Percentiles rank a stretch among this genome's conserved stretches.
phyloP scores from a whole-genome alignment of 2,329 filamentous ascomycete species.

The Ceratocystis harringtonii region DNA sequence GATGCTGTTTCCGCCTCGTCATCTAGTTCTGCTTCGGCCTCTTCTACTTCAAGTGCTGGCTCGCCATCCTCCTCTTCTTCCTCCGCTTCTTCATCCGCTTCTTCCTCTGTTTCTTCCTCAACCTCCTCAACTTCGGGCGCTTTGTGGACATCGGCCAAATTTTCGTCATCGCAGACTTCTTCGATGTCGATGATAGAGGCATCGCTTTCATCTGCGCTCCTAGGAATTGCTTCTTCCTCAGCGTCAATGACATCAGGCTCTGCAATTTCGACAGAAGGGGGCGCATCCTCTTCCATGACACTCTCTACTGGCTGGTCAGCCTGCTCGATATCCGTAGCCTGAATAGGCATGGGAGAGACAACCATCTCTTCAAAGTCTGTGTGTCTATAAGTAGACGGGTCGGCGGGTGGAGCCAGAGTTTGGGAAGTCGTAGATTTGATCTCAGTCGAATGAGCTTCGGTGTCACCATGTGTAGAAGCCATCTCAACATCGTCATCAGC shows the following conservation, averaged over 20 bases:
- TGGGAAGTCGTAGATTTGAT: background rate
- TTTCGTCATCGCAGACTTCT: constrained; percentile 3
- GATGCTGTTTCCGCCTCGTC: background rate
- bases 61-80: background rate
- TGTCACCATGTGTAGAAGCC: background rate
- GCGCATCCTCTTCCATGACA: background rate
- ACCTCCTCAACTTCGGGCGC: background rate
- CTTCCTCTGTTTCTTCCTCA: background rate
- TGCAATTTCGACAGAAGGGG: background rate
- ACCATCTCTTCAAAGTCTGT: constrained; percentile 3
- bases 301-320: background rate
- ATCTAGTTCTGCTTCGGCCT: background rate
- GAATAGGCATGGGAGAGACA: constrained; percentile 2
- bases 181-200: constrained; percentile 2
- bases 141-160: background rate
- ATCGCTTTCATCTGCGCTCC: background rate
- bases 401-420: background rate
- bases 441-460: background rate
- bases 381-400: background rate
- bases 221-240: background rate
- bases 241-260: background rate
- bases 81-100: background rate
- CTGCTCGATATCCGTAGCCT: background rate
- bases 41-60: background rate
- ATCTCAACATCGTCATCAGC: constrained; percentile 4